Base-by-base conservation (phyloP, 177 flowering plant genomes). In the Vitis hybrid region DNA sequence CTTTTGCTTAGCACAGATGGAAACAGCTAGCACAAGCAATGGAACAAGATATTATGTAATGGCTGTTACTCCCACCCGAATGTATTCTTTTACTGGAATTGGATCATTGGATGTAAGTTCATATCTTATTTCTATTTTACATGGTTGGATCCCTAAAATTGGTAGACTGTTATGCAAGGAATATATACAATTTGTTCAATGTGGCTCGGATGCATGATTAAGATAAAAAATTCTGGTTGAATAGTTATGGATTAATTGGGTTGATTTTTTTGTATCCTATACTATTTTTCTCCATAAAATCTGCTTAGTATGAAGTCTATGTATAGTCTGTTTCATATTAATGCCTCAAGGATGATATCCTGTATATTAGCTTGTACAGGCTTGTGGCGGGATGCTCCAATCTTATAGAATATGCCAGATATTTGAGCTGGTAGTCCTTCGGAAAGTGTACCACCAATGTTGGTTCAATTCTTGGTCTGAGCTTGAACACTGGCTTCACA, bases 61-160 rank as follows among this genome's bases (percentile, higher is more conserved):
- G 99, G 99, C 93, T 73, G 97, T 93, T 62, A 93, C 99, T 80
- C 97, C 99, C 51, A 93, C 97, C 32, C 80, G 98, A 17, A 92
- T 95, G 63, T 95, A 91, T 81, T 89, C 97, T 59, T 95, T 86
- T 74, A 91, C 94, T 61, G 99, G 99, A 57, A 81, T 88, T 64
- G 99, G 98, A 54, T 84, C 91, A 3, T 72, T 90, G 74, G 99
- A 95, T 39, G 99, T 93, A 85, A 82, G 89, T 84, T 61, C 62
- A 49, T 45, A 60, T 73, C 61, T 64, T 3, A 23, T 58, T 3
- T 19, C 45, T 60, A 26, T 60, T 54, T 7, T 34, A 17, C 7
- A 2, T 66, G 49, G 11, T 45, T 21, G 48, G 45, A 56, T 56
- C 23, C 51, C 9, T 64, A 50, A 51, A 23, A 50, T 49, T 68